Evolutionary conservation across 108 stramenopile genomes (phyloP).

Genomic region (Nitzschia inconspicua): DNA sequence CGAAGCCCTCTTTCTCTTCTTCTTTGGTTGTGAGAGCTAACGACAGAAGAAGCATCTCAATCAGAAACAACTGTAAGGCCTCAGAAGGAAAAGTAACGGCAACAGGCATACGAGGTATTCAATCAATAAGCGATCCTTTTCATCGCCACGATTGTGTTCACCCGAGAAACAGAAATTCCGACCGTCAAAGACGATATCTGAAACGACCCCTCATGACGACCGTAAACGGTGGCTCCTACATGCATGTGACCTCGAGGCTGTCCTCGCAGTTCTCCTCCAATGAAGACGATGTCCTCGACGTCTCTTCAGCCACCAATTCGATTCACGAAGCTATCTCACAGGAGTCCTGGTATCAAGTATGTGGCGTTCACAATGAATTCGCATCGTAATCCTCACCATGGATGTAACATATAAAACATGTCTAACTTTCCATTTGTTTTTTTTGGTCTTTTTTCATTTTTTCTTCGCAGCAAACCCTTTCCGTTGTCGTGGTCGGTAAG

Average conservation of each 20-base stretch:
- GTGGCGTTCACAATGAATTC: not conserved
- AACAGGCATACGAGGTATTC: too few species aligned
- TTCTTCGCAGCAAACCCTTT: constrained; percentile 39
- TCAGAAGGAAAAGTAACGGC: too few species aligned
- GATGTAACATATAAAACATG: not conserved
- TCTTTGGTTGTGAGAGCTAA: too few species aligned
- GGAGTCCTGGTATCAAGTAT: constrained; percentile 26
- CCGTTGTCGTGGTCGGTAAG: constrained; percentile 75
- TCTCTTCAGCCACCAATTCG: not conserved
- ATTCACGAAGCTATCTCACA: constrained; percentile 11
- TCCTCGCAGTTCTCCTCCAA: constrained; percentile 9
- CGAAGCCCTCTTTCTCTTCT: too few species aligned
- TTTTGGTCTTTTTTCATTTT: not conserved
- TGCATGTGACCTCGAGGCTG: not conserved
- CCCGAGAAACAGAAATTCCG: too few species aligned
- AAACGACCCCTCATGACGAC: too few species aligned
- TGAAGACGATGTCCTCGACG: not conserved
- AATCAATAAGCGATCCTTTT: too few species aligned
- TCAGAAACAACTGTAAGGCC: too few species aligned
- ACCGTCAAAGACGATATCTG: too few species aligned
- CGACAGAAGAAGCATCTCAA: too few species aligned
- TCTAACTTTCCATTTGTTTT: not conserved
- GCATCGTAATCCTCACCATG: not conserved
- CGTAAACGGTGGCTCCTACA: too few species aligned
- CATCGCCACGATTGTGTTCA: too few species aligned